Conservation (phyloP, 2,329 filamentous ascomycete genomes). For the Phyllosticta paracitricarpa region DNA sequence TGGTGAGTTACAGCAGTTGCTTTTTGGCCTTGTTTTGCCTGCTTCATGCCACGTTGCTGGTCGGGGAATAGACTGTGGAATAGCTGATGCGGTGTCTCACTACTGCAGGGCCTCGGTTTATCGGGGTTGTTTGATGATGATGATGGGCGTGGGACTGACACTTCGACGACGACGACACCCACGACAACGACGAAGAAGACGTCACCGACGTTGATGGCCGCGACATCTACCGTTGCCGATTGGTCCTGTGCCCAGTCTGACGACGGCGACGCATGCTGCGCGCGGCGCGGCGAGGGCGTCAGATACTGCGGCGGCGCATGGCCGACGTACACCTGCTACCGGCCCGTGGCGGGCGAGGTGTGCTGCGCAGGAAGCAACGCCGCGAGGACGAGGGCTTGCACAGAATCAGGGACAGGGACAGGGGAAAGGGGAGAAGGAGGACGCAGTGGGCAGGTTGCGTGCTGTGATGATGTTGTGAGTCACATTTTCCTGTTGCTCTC, state of each 20-base stretch:
- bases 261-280: constrained; percentile 7
- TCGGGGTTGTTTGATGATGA: neutral
- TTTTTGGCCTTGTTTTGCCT: neutral
- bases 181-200: neutral
- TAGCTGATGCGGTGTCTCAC: neutral
- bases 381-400: neutral
- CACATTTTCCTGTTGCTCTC: neutral
- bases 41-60: no score
- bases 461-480: neutral
- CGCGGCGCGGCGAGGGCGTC: neutral
- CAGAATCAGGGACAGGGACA: neutral
- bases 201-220: neutral
- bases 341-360: constrained; percentile 4
- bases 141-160: neutral
- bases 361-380: neutral
- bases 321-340: constrained; percentile 6
- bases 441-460: neutral
- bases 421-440: neutral
- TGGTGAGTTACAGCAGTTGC: neutral
- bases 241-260: constrained; percentile 1
- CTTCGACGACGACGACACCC: neutral
- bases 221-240: neutral
- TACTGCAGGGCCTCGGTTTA: neutral
- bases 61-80: no score
- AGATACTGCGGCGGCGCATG: constrained; percentile 4